Evolutionary conservation across 805 yeast genomes (phyloP), one percentile per base, ranked within the genome.

Genomic region (Candida chauliodis): DNA sequence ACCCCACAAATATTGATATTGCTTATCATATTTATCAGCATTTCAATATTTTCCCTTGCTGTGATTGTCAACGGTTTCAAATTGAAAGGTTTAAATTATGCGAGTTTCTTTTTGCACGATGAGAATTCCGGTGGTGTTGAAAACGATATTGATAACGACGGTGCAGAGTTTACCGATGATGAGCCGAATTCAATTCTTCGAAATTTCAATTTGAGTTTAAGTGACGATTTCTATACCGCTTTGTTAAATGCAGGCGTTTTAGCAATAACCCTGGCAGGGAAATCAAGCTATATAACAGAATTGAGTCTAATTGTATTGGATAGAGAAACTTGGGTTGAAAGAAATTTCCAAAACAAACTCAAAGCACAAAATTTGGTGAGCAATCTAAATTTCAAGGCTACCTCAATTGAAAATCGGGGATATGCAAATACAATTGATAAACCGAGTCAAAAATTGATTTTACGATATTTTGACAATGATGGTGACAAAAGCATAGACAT

Each of bases 151-250:
- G 48, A 45, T 38, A 39, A 30, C 18, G 38, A 21, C 24, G 38
- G 10, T 14, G 3, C 7, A 6, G 4, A 24, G 4, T 8, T 13
- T 16, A 41, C 50, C 14, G 57, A 50, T 23, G 45, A 49, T 29
- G 61, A 53, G 23, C 9, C 41, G 16, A 41, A 39, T 24, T 44
- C 47, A 27, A 39, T 49, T 24, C 25, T 49, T 17, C 31, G 37
- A 44, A 46, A 66, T 52, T 56, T 65, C 46, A 61, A 71, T 57
- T 37, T 75, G 51, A 40, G 58, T 51, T 46, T 73, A 40, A 53
- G 67, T 22, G 88, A 82, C 50, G 90, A 84, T 58, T 84, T 84
- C 52, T 78, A 79, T 52, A 71, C 84, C 1, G 76, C 80, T 0
- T 58, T 79, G 37, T 64, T 76, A 47, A 77, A 78, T 50, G 56